Evolutionary conservation across 2,329 filamentous ascomycete species (phyloP).

Genomic region (Sclerotinia sclerotiorum): DNA sequence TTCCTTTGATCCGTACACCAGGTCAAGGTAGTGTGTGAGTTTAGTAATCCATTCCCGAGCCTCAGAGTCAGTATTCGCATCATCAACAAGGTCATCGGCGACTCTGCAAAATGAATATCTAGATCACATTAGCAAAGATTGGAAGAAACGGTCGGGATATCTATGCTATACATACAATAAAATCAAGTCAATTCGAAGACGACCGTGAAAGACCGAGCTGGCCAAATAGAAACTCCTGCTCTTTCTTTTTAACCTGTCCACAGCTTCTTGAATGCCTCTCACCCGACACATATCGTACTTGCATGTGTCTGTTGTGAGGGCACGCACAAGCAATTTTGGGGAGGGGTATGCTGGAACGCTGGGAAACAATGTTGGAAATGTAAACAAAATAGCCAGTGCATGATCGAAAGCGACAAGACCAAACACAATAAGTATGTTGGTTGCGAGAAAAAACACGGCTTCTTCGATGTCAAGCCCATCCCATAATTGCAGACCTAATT

Average conservation of each 20-base stretch:
- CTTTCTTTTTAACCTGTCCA: conserved; percentile 58
- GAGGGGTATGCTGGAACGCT: conserved; percentile 50
- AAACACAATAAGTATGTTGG: conserved; percentile 68
- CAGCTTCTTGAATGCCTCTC: conserved; percentile 58
- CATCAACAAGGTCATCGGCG: conserved; percentile 71
- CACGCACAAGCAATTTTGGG: conserved; percentile 51
- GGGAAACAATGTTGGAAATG: conserved; percentile 59
- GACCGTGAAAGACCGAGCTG: conserved; percentile 66
- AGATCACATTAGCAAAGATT: conserved; percentile 24
- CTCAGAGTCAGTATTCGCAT: conserved; percentile 53
- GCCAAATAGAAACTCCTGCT: conserved; percentile 74
- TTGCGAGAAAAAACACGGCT: conserved; percentile 69
- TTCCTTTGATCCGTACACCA: conserved; percentile 47
- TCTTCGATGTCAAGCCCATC: conserved; percentile 70
- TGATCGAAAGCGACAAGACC: conserved; percentile 69
- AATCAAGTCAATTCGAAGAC: conserved; percentile 66
- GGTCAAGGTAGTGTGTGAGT: conserved; percentile 56
- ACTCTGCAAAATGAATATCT: conserved; percentile 73
- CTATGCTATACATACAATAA: conserved; percentile 50
- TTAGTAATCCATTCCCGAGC: conserved; percentile 59
- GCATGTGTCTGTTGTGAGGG: conserved; percentile 48
- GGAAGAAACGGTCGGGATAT: too few relatives aligned
- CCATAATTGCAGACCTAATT: conserved; percentile 63
- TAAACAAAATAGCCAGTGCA: conserved; percentile 62
- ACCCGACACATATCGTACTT: conserved; percentile 60